Conservation (phyloP, 768 basidiomycete genomes). For the Boletus rubescentipes region DNA sequence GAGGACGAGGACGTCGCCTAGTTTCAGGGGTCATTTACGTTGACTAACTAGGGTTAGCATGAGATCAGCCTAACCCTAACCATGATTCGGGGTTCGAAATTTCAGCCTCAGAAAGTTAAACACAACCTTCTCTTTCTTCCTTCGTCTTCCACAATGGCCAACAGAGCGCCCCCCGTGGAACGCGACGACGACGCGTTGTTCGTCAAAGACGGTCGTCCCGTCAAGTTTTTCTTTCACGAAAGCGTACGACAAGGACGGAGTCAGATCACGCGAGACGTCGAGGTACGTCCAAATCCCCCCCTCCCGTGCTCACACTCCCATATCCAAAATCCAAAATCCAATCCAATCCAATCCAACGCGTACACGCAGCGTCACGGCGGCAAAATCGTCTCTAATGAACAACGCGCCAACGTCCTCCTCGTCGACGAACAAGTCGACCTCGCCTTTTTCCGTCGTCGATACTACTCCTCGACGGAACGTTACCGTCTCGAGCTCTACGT, state of each 20-base stretch:
- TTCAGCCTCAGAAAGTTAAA: no score
- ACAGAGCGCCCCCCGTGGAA: not conserved
- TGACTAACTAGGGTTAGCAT: slow-evolving; percentile 8
- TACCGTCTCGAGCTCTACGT: slow-evolving; percentile 20
- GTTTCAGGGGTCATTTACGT: no score
- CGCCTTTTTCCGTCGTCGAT: slow-evolving; percentile 22
- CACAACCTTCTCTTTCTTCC: no score
- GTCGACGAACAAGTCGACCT: slow-evolving; percentile 31
- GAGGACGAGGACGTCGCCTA: not conserved
- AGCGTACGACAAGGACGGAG: slow-evolving; percentile 25
- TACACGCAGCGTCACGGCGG: slow-evolving; percentile 23
- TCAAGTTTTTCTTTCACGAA: slow-evolving; percentile 29
- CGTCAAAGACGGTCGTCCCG: slow-evolving; percentile 18
- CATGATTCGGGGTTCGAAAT: slow-evolving; percentile 29
- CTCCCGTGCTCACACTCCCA: no score
- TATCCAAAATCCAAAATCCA: no score
- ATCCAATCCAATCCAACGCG: no score
- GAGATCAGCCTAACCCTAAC: slow-evolving; percentile 28
- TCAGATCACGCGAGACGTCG: slow-evolving; percentile 20
- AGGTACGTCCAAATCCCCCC: no score
- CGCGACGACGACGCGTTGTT: slow-evolving; percentile 19
- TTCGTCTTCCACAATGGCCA: not conserved
- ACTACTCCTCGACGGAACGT: slow-evolving; percentile 22
- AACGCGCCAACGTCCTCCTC: slow-evolving; percentile 24
- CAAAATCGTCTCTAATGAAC: slow-evolving; percentile 14